Evolutionary conservation across 148 eudicot species (phyloP), one percentile per base, ranked within the genome.

Genomic region (Rhododendron ferrugineum): DNA sequence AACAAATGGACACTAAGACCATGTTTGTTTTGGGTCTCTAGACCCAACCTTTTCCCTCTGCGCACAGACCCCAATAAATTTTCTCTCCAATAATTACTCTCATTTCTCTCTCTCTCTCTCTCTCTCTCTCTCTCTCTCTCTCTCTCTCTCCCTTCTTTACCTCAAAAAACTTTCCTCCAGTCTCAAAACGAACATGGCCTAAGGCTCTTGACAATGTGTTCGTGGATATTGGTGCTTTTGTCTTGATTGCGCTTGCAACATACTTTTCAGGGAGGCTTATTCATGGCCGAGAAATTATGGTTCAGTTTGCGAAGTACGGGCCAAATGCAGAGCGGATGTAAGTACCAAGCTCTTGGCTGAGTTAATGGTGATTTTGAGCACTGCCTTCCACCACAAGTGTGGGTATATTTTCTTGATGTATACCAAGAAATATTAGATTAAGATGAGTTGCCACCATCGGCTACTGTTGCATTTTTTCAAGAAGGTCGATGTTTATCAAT

Each of bases 281-380:
- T 70, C 78, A 83, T 83, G 85, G 85, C 58, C 50, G 85, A 70
- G 85, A 70, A 70, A 83, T 83, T 18, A 83, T 70, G 85, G 85
- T 83, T 46, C 85, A 83, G 46, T 83, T 83, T 83, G 85, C 85
- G 2, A 83, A 83, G 85, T 83, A 83, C 13, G 85, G 85, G 79
- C 85, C 85, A 46, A 83, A 83, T 47, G 79, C 85, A 32, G 85
- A 83, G 85, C 78, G 85, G 60, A 83, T 83, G 85, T 83, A 83
- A 83, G 85, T 83, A 11, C 16, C 44, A 56, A 47, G 18, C 70
- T 7, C 26, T 52, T 80, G 73, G 32, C 32, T 56, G 73, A 58
- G 11, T 81, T 9, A 2, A n/a, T 49, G 40, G 11, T 34, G 26
- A 54, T 80, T 56, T 56, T 80, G 83, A 80, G 6, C 52, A 34